Evolutionary conservation across 129 eudicot species (phyloP).

Genomic region (Pittosporum tobira): DNA sequence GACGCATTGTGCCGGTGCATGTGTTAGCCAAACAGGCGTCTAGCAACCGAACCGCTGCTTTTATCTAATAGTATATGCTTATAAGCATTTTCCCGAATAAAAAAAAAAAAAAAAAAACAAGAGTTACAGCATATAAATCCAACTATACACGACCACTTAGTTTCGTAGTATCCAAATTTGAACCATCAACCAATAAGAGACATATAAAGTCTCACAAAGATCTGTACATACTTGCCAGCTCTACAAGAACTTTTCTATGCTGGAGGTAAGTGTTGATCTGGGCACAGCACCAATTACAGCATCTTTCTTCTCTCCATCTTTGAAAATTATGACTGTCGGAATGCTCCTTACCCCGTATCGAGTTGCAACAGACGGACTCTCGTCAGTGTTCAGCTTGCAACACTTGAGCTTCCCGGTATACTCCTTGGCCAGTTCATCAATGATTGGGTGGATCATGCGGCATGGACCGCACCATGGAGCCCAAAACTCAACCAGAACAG

Average conservation of each 20-base stretch:
- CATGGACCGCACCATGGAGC: conserved; percentile 99
- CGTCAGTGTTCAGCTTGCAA: conserved; percentile 90
- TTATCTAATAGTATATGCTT: too few species aligned
- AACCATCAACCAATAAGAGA: too few species aligned
- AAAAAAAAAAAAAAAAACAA: too few species aligned
- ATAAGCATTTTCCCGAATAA: too few species aligned
- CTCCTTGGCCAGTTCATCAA: conserved; percentile 77
- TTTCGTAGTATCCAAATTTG: too few species aligned
- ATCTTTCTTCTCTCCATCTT: conserved; percentile 90
- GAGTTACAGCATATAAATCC: too few species aligned
- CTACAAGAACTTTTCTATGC: conserved; percentile 71
- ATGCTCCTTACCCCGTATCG: conserved; percentile 85
- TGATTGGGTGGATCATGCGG: conserved; percentile 81
- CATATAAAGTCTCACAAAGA: too few species aligned
- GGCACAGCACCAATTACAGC: conserved; percentile 97
- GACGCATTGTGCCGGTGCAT: too few species aligned
- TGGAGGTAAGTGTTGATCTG: conserved; percentile 46
- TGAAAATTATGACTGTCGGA: conserved; percentile 83
- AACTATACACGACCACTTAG: too few species aligned
- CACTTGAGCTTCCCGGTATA: conserved; percentile 71
- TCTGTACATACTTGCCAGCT: conserved; percentile 19
- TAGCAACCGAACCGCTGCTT: too few species aligned
- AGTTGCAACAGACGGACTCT: conserved; percentile 64
- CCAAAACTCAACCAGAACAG: conserved; percentile 94
- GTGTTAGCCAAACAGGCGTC: too few species aligned